A percentile compares a stretch with the other conserved stretches of the same genome.
These are phyloP conservation scores for Backusella liffmaniae DNA, from an alignment of 192 early-diverging fungal species.

Conservation along the genomic window DNA sequence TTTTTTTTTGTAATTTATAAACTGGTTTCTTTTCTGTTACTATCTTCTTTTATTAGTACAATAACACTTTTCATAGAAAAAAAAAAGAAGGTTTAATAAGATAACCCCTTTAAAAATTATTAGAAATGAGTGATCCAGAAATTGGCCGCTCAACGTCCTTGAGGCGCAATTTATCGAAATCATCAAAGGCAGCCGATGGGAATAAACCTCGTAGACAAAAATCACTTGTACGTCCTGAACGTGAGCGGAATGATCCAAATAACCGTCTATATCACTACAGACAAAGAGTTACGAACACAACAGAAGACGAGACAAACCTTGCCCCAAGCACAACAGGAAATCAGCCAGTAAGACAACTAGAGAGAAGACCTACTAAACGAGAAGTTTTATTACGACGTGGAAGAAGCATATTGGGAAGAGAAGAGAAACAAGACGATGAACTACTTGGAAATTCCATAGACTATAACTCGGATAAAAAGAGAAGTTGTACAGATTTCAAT, in stretches of 20 bases:
- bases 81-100: not conserved
- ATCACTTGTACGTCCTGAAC: constrained; percentile 68
- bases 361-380: constrained; percentile 15
- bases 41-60: not conserved
- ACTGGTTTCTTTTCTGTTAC: constrained; percentile 4
- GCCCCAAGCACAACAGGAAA: constrained; percentile 32
- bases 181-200: constrained; percentile 21
- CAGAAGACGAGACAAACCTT: constrained; percentile 42
- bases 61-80: not conserved
- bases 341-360: constrained; percentile 41
- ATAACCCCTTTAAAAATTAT: not conserved
- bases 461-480: constrained; percentile 3
- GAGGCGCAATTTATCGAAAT: constrained; percentile 69
- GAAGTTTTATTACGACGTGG: constrained; percentile 28
- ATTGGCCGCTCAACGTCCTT: constrained; percentile 12
- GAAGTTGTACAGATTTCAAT: constrained; percentile 4
- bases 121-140: not conserved
- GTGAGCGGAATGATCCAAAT: constrained; percentile 52
- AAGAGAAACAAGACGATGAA: constrained; percentile 18
- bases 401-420: constrained; percentile 35
- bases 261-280: constrained; percentile 51
- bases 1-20: not conserved
- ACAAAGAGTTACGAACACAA: constrained; percentile 36
- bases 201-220: constrained; percentile 44
- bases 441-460: constrained; percentile 9